Conservation (phyloP, 768 basidiomycete genomes). For the Panus rudis region DNA sequence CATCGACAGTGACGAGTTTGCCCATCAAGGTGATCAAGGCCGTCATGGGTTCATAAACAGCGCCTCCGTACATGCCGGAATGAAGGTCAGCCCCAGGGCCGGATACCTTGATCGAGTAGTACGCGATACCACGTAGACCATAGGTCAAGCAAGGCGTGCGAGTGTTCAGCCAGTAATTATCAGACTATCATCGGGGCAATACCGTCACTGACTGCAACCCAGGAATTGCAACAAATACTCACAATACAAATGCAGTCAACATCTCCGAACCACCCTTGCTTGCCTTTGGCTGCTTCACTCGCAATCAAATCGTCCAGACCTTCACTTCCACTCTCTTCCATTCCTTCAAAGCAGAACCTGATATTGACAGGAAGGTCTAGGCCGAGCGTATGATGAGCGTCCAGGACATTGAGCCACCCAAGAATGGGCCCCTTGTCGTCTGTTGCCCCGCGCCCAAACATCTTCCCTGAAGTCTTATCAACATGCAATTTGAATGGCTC, state of each 20-base stretch:
- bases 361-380: conserved; percentile 81
- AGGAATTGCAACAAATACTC: conserved; percentile 19
- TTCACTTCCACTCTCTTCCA: conserved; percentile 93
- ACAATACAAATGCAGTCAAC: conserved; percentile 92
- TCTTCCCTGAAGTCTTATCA: conserved; percentile 39
- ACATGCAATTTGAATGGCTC: conserved; percentile 72
- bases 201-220: not conserved
- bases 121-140: conserved; percentile 79
- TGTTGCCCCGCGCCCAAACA: conserved; percentile 80
- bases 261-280: conserved; percentile 70
- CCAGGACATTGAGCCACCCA: conserved; percentile 86
- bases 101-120: conserved; percentile 73
- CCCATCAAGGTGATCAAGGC: conserved; percentile 79
- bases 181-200: conserved; percentile 41
- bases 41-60: conserved; percentile 90
- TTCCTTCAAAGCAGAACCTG: conserved; percentile 88
- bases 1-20: conserved; percentile 70
- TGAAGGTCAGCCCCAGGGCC: conserved; percentile 86
- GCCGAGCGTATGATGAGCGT: conserved; percentile 64
- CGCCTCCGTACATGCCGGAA: conserved; percentile 78
- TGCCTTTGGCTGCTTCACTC: conserved; percentile 58
- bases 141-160: conserved; percentile 78
- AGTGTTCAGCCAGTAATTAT: conserved; percentile 90
- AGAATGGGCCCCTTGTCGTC: conserved; percentile 89
- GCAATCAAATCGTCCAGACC: conserved; percentile 83